These are phyloP conservation scores for Cercospora janseana DNA, from an alignment of 2,329 filamentous ascomycete genomes.

Conservation along the genomic window DNA sequence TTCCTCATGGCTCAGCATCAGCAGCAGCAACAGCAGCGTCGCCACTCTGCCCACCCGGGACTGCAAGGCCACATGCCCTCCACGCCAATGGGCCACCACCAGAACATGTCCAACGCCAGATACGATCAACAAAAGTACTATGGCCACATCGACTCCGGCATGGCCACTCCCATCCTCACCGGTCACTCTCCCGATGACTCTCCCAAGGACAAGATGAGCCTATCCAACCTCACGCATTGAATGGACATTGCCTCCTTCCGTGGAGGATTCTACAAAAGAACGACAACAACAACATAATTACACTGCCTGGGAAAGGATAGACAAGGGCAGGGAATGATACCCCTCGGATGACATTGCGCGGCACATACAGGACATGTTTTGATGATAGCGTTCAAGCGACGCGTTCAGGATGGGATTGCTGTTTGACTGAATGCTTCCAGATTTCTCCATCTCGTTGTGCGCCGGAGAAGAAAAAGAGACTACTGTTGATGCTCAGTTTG, in stretches of 20 bases:
- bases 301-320: slow-evolving; percentile 6
- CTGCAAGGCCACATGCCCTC: slow-evolving; percentile 22
- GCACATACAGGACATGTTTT: no score
- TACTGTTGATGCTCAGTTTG: neutral
- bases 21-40: slow-evolving; percentile 24
- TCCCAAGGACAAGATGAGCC: slow-evolving; percentile 41
- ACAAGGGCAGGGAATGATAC: slow-evolving; percentile 19
- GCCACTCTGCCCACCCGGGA: slow-evolving; percentile 22
- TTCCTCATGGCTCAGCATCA: slow-evolving; percentile 7
- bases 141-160: slow-evolving; percentile 31
- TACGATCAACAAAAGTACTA: slow-evolving; percentile 24
- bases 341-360: slow-evolving; percentile 10
- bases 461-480: no score
- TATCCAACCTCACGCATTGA: slow-evolving; percentile 39
- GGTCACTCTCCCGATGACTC: slow-evolving; percentile 35
- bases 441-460: no score
- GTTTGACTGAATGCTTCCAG: neutral
- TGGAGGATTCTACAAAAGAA: slow-evolving; percentile 15
- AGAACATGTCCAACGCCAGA: slow-evolving; percentile 14
- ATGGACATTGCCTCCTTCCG: slow-evolving; percentile 17
- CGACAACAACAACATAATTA: slow-evolving; percentile 5
- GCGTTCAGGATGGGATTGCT: slow-evolving; percentile 4
- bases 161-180: slow-evolving; percentile 32
- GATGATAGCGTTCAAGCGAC: slow-evolving; percentile 20
- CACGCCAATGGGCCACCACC: slow-evolving; percentile 21